These are phyloP conservation scores for Buxus sempervirens DNA, from an alignment of 164 flowering plant species.

Conservation along the genomic window DNA sequence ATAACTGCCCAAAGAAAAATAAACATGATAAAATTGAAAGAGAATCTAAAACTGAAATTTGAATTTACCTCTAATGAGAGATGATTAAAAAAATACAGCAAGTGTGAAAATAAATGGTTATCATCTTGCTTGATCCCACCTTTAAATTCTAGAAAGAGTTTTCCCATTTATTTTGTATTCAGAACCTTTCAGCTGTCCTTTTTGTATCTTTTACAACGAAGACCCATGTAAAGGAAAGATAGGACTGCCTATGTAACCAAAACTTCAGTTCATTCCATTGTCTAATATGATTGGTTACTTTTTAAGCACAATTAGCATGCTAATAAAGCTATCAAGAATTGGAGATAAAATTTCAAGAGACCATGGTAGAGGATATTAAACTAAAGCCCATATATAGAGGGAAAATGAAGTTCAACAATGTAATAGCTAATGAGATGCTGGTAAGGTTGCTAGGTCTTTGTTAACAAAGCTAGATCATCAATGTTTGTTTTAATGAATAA, in stretches of 20 bases:
- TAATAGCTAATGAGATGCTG: too few species aligned
- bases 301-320: neutral
- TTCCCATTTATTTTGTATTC: too few species aligned
- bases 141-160: neutral
- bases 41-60: too few species aligned
- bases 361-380: neutral
- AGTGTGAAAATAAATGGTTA: too few species aligned
- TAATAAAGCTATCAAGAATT: neutral
- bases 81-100: too few species aligned
- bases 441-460: too few species aligned
- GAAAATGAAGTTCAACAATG: neutral
- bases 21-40: too few species aligned
- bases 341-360: neutral
- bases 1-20: too few species aligned
- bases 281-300: neutral
- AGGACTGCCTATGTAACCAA: neutral
- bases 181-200: too few species aligned
- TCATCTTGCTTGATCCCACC: neutral
- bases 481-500: too few species aligned
- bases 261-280: neutral
- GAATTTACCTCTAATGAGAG: too few species aligned
- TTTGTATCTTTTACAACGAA: neutral
- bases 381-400: neutral
- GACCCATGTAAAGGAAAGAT: neutral
- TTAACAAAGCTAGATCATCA: too few species aligned